phyloP scores from a whole-genome alignment of 345 rosid species.

The Conringia planisiliqua region DNA sequence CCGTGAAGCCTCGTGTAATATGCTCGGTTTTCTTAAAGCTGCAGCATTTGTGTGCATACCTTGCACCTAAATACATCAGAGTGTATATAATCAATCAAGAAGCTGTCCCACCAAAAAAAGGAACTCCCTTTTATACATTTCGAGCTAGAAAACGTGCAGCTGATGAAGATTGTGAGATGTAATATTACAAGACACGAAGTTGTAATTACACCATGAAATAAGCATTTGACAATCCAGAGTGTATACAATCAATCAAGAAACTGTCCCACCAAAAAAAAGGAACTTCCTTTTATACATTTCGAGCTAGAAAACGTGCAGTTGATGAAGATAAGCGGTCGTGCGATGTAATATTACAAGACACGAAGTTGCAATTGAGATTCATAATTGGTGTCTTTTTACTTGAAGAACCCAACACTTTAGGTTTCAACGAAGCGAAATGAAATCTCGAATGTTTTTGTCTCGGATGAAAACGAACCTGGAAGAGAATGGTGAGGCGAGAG shows the following conservation, averaged over 20 bases:
- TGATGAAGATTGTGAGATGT: not conserved
- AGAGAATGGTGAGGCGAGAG: constrained; percentile 92
- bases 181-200: no score
- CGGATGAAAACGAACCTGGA: constrained; percentile 52
- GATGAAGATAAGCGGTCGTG: not conserved
- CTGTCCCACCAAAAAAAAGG: not conserved
- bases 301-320: not conserved
- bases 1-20: constrained; percentile 84
- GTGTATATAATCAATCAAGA: not conserved
- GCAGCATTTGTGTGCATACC: constrained; percentile 84
- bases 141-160: not conserved
- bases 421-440: not conserved
- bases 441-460: not conserved
- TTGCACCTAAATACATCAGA: constrained; percentile 53
- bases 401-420: not conserved
- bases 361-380: not conserved
- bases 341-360: not conserved
- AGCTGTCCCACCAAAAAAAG: not conserved
- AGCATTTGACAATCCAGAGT: no score
- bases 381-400: not conserved
- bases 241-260: not conserved
- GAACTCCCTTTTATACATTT: not conserved
- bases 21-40: constrained; percentile 61
- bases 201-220: no score
- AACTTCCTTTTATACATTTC: not conserved